A percentile compares a stretch with the other conserved stretches of the same genome.
Evolutionary conservation across 2,329 filamentous ascomycete species (phyloP).

Genomic region (Fusarium guadeloupense): DNA sequence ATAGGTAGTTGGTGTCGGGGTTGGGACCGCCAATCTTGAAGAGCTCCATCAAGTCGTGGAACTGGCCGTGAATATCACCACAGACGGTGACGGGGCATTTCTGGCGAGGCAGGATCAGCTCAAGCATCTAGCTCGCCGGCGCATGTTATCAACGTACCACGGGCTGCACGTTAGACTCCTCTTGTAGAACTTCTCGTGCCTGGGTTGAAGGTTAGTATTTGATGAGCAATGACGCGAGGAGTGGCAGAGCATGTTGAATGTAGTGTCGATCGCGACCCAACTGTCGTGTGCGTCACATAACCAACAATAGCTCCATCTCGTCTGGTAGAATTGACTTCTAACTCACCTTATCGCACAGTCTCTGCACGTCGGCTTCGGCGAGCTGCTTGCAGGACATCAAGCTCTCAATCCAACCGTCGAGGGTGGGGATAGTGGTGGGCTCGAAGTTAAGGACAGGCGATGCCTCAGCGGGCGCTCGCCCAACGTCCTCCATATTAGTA

Average conservation of each 20-base stretch:
- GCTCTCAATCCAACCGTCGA: conserved; percentile 98
- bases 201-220: conserved; percentile 54
- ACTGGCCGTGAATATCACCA: conserved; percentile 98
- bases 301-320: neutral
- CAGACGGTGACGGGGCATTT: conserved; percentile 99
- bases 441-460: conserved; percentile 74
- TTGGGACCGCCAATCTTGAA: conserved; percentile 99
- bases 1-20: conserved; percentile 98
- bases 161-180: conserved; percentile 98
- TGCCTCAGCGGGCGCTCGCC: conserved; percentile 82
- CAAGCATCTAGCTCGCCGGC: conserved; percentile 20
- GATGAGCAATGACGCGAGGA: conserved; percentile 46
- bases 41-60: conserved; percentile 98
- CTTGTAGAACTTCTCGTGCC: conserved; percentile 95
- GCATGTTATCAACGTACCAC: conserved; percentile 72
- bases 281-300: neutral
- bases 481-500: conserved; percentile 98
- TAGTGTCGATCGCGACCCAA: neutral
- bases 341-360: conserved; percentile 94
- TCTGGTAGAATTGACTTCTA: neutral
- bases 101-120: conserved; percentile 56
- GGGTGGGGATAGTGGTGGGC: conserved; percentile 87
- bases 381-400: conserved; percentile 99
- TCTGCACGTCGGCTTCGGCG: conserved; percentile 91
- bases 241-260: conserved; percentile 16